These are phyloP conservation scores for Acorus calamus DNA, from an alignment of 106 monocot genomes.

Conservation along the genomic window DNA sequence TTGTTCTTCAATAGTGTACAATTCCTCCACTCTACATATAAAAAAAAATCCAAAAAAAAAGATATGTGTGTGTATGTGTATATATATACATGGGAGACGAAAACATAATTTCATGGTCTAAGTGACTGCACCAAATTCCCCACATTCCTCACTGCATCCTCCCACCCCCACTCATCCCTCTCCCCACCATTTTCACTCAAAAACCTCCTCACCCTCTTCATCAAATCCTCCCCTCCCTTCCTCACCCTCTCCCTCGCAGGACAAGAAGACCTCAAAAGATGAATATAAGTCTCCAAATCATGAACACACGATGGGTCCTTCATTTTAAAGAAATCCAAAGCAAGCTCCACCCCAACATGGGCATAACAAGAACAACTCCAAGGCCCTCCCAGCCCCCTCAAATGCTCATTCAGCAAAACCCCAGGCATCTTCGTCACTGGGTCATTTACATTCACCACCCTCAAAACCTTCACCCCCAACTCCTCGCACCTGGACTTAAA, in stretches of 20 bases:
- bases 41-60: no score
- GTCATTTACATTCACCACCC: slow-evolving; percentile 58
- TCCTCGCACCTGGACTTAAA: slow-evolving; percentile 51
- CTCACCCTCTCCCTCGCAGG: slow-evolving; percentile 6
- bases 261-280: slow-evolving; percentile 14
- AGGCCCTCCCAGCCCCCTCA: slow-evolving; percentile 8
- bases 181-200: slow-evolving; percentile 3
- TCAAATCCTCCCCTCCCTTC: slow-evolving; percentile 10
- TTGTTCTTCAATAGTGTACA: no score
- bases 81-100: no score
- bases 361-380: slow-evolving; percentile 44
- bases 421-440: slow-evolving; percentile 59
- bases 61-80: no score
- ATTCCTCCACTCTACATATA: no score
- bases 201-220: slow-evolving; percentile 7
- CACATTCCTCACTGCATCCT: slow-evolving; percentile 11
- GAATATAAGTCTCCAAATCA: slow-evolving; percentile 46
- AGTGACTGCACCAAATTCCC: slow-evolving; percentile 29
- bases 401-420: slow-evolving; percentile 32
- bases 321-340: slow-evolving; percentile 49
- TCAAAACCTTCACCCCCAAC: slow-evolving; percentile 57
- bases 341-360: slow-evolving; percentile 54
- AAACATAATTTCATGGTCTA: no score
- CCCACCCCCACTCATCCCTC: slow-evolving; percentile 17
- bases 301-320: slow-evolving; percentile 41